Percentiles rank a stretch among this genome's conserved stretches.
These are phyloP conservation scores for Gloeopeniophorella convolvens DNA, from an alignment of 768 basidiomycete species.

Conservation along the genomic window DNA sequence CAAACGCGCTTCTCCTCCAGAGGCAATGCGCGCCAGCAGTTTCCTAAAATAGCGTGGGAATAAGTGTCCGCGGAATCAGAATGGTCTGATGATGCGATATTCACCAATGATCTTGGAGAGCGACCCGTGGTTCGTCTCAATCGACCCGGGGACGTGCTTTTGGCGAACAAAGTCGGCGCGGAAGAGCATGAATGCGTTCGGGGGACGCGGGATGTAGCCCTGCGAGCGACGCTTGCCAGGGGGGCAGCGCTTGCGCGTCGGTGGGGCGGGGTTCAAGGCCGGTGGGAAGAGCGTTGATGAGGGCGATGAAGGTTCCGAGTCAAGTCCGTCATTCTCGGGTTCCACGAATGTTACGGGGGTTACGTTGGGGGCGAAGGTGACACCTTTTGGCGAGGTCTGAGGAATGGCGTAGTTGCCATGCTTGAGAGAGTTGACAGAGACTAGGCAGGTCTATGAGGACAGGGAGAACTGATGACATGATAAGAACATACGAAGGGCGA, in stretches of 20 bases:
- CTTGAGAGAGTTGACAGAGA: conserved; percentile 34
- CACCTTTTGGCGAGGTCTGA: conserved; percentile 37
- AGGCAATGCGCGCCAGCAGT: conserved; percentile 63
- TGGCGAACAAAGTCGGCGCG: conserved; percentile 30
- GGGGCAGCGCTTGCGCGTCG: conserved; percentile 43
- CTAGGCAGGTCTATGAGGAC: neutral
- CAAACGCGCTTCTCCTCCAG: conserved; percentile 65
- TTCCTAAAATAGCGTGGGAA: conserved; percentile 26
- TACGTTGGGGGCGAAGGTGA: conserved; percentile 60
- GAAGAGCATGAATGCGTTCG: conserved; percentile 36
- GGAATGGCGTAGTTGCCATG: conserved; percentile 48
- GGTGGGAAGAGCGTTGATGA: conserved; percentile 49
- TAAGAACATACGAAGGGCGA: conserved; percentile 16
- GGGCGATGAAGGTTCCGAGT: conserved; percentile 29
- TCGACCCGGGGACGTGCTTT: conserved; percentile 44
- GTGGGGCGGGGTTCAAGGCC: conserved; percentile 34
- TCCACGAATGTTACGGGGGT: conserved; percentile 47
- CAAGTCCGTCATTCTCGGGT: conserved; percentile 28
- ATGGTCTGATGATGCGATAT: neutral
- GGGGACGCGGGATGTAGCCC: conserved; percentile 28
- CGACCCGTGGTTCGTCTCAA: conserved; percentile 44
- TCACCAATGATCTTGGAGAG: conserved; percentile 43
- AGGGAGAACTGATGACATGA: neutral
- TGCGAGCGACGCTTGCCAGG: conserved; percentile 62
- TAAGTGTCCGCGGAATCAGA: neutral